Conservation (phyloP, 805 yeast genomes). For the Candida patagonica region DNA sequence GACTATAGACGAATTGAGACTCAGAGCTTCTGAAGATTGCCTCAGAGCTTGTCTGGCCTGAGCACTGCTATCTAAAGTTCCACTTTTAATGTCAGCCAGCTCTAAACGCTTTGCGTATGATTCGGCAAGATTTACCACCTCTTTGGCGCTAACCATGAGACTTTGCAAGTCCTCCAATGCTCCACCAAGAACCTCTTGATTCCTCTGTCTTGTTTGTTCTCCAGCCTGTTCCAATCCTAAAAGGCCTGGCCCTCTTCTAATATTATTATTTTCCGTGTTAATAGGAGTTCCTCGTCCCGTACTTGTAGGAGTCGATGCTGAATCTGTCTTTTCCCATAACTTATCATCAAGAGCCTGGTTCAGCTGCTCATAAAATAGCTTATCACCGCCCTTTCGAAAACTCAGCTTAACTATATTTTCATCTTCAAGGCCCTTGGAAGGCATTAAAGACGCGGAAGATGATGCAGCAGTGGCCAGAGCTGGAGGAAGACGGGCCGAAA, state of each 20-base stretch:
- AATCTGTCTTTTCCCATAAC: conserved; percentile 32
- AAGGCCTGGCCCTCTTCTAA: conserved; percentile 46
- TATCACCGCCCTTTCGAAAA: conserved; percentile 65
- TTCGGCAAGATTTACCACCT: conserved; percentile 49
- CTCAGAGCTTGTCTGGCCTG: conserved; percentile 29
- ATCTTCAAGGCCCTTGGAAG: conserved; percentile 14
- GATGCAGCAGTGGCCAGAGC: conserved; percentile 17
- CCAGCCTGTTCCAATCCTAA: conserved; percentile 56
- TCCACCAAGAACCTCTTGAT: conserved; percentile 50
- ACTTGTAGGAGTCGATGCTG: background rate
- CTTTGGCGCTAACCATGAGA: conserved; percentile 68
- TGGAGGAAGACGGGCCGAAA: conserved; percentile 23
- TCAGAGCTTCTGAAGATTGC: conserved; percentile 26
- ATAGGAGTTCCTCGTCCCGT: background rate
- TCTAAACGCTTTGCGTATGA: conserved; percentile 26
- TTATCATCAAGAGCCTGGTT: conserved; percentile 37
- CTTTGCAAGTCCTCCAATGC: conserved; percentile 73
- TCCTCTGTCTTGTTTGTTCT: conserved; percentile 45
- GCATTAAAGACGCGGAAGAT: background rate
- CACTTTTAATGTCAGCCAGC: conserved; percentile 11
- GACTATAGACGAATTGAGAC: conserved; percentile 25
- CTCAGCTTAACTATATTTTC: conserved; percentile 46
- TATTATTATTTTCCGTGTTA: background rate
- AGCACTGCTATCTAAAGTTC: conserved; percentile 8
- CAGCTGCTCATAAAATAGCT: conserved; percentile 40